These are phyloP conservation scores for Tetradesmus lagerheimii DNA, from an alignment of 139 green algal species.

Conservation along the genomic window DNA sequence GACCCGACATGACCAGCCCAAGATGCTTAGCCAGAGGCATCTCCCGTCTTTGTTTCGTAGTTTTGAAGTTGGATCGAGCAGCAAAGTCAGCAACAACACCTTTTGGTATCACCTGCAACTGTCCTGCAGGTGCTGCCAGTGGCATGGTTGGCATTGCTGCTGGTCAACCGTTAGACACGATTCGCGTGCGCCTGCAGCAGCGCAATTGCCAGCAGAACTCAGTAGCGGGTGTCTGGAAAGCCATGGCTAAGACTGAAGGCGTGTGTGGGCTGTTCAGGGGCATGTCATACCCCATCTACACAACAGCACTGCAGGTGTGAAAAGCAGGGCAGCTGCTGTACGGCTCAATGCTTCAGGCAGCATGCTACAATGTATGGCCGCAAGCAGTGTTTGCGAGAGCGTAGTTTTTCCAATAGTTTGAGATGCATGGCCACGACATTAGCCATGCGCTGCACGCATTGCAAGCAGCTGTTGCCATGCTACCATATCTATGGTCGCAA, in stretches of 20 bases:
- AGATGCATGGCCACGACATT: no score
- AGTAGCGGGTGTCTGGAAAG: background rate
- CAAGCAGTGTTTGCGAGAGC: background rate
- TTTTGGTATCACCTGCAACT: no score
- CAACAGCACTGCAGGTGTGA: slow-evolving; percentile 62
- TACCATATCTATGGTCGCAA: no score
- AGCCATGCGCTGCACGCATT: no score
- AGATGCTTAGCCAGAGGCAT: no score
- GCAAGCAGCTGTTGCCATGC: background rate
- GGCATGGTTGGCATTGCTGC: slow-evolving; percentile 61
- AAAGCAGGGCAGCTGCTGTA: background rate
- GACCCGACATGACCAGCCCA: no score
- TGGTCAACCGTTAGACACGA: slow-evolving; percentile 69
- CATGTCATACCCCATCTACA: slow-evolving; percentile 69
- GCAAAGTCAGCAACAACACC: no score
- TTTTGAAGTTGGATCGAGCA: no score
- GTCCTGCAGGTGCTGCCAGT: slow-evolving; percentile 56
- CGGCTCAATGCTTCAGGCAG: background rate
- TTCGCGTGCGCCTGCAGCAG: slow-evolving; percentile 67
- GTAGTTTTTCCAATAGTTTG: background rate
- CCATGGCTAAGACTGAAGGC: slow-evolving; percentile 52
- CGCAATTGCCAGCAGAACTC: background rate
- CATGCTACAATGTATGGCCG: background rate
- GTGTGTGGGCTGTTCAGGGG: slow-evolving; percentile 59
- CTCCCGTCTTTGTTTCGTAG: no score